phyloP scores from a whole-genome alignment of 2,329 filamentous ascomycete species.

The Calonectria pteridis region DNA sequence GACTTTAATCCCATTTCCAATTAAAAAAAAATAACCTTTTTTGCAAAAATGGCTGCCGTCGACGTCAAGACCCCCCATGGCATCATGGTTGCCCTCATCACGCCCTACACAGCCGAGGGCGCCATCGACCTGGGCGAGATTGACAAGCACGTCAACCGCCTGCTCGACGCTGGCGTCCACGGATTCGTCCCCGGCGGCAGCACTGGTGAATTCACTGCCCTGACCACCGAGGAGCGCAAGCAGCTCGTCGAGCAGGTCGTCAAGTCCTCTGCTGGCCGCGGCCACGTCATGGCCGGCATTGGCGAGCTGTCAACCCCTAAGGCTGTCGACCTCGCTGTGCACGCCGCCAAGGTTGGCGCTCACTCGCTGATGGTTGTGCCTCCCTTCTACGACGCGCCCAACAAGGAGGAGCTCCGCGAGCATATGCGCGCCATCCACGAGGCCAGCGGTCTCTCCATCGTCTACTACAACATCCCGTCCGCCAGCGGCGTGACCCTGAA shows the following conservation, averaged over 20 bases:
- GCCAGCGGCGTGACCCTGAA: constrained; percentile 58
- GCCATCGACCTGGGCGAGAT: constrained; percentile 52
- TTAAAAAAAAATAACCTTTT: not conserved
- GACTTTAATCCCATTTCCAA: not conserved
- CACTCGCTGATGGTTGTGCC: constrained; percentile 62
- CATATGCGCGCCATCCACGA: constrained; percentile 57
- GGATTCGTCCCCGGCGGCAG: constrained; percentile 64
- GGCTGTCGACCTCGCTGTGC: constrained; percentile 40
- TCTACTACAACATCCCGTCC: constrained; percentile 65
- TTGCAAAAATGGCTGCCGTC: constrained; percentile 33
- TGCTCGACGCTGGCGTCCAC: constrained; percentile 59
- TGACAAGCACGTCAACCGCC: constrained; percentile 57
- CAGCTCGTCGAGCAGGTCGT: constrained; percentile 52
- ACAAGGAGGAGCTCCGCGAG: constrained; percentile 48
- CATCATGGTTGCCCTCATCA: constrained; percentile 63
- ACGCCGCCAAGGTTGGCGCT: constrained; percentile 49
- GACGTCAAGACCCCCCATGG: constrained; percentile 48
- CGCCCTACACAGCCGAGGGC: constrained; percentile 59
- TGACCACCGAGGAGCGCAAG: constrained; percentile 59
- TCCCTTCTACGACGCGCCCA: constrained; percentile 62
- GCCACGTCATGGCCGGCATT: constrained; percentile 57
- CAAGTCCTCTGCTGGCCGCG: constrained; percentile 53
- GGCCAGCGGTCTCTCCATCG: constrained; percentile 56
- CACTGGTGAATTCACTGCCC: constrained; percentile 61
- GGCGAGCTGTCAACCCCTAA: constrained; percentile 56